These are phyloP conservation scores for Sistotremastrum niveocremeum DNA, from an alignment of 768 basidiomycete genomes.

Conservation along the genomic window DNA sequence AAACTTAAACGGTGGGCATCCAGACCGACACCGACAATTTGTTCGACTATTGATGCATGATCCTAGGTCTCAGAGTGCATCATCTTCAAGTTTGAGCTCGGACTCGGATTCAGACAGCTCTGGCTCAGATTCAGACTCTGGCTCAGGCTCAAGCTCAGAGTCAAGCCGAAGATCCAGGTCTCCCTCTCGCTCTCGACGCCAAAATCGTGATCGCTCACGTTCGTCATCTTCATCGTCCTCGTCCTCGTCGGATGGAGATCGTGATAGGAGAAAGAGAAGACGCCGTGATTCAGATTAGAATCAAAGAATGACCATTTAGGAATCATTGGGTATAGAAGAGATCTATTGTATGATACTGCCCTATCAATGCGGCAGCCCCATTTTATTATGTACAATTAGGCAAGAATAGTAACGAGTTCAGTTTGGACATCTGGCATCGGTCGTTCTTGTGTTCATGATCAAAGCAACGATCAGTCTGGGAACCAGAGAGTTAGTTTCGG, in stretches of 20 bases:
- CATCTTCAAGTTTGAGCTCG: slow-evolving; percentile 10
- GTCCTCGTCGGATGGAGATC: not conserved
- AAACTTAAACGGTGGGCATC: slow-evolving; percentile 5
- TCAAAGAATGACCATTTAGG: not conserved
- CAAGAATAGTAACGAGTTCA: slow-evolving; percentile 8
- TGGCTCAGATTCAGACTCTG: slow-evolving; percentile 32
- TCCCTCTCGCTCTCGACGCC: slow-evolving; percentile 13
- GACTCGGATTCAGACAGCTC: slow-evolving; percentile 14
- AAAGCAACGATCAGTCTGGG: slow-evolving; percentile 72
- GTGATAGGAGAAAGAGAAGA: slow-evolving; percentile 1
- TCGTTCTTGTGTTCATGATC: slow-evolving; percentile 77
- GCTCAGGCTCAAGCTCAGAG: slow-evolving; percentile 26
- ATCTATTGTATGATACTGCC: not conserved
- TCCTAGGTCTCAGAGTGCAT: slow-evolving; percentile 4
- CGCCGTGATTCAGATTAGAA: not conserved
- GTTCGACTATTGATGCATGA: slow-evolving; percentile 4
- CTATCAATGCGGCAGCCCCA: too few species aligned
- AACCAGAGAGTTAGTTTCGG: too few species aligned
- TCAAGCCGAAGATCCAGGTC: slow-evolving; percentile 18
- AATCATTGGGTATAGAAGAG: not conserved
- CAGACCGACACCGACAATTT: not conserved
- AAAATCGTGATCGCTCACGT: slow-evolving; percentile 14
- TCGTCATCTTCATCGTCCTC: slow-evolving; percentile 32
- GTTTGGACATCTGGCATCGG: slow-evolving; percentile 21
- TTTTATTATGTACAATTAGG: not conserved